These are phyloP conservation scores for Arctium lappa DNA, from an alignment of 129 eudicot genomes.

Conservation along the genomic window DNA sequence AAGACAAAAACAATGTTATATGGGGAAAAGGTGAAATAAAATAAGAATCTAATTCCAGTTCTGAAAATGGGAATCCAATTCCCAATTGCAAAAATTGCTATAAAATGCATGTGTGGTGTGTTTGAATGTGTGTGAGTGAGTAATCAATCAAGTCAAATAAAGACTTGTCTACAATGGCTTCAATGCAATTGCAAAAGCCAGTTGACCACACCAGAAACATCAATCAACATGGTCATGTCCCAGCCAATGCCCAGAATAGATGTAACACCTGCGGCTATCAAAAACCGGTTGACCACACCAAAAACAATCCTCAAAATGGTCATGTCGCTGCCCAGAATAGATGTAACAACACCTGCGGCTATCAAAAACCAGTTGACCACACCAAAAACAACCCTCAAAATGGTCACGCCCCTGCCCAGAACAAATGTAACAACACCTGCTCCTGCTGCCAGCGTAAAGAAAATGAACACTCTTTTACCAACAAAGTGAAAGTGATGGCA, in stretches of 20 bases:
- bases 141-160: constrained; percentile 4
- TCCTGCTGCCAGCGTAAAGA: constrained; percentile 23
- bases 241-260: constrained; percentile 19
- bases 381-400: constrained; percentile 12
- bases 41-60: constrained; percentile 25
- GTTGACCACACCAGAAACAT: constrained; percentile 23
- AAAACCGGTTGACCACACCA: constrained; percentile 21
- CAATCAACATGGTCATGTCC: constrained; percentile 7
- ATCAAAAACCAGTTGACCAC: constrained; percentile 23
- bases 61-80: constrained; percentile 21
- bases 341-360: constrained; percentile 5
- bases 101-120: constrained; percentile 1
- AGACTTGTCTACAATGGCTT: constrained; percentile 24
- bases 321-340: constrained; percentile 4
- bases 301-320: constrained; percentile 7
- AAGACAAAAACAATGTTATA: neutral
- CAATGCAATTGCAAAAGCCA: constrained; percentile 35
- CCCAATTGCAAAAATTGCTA: constrained; percentile 14
- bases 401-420: constrained; percentile 4
- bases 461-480: constrained; percentile 26
- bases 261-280: constrained; percentile 17
- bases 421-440: constrained; percentile 21
- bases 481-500: constrained; percentile 30
- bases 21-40: neutral
- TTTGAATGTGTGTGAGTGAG: constrained; percentile 5